Evolutionary conservation across 306 rosid genomes (phyloP), one percentile per base, ranked within the genome.

Genomic region (Begonia fuchsioides): DNA sequence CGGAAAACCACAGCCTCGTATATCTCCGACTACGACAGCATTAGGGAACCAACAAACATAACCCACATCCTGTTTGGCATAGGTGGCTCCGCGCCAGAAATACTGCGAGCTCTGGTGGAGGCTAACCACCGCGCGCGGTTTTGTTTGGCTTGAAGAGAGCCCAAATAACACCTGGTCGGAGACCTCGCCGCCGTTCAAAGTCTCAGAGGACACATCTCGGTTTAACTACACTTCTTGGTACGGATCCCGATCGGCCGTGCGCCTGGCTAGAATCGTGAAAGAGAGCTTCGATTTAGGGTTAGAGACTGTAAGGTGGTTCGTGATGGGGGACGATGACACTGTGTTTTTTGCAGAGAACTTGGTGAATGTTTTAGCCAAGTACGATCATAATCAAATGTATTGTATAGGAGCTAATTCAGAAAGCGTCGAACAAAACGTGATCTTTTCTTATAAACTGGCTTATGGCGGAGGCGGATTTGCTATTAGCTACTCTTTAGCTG

Each of bases 291-390:
- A 86, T 44, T 10, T 86, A 10, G 83, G 81, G 6, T 0, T 70
- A 44, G 65, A 60, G 0, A 57, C 72, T 10, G 76, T 82, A 41
- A 68, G 94, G 55, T 82, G 96, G 96, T 82, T 86, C 9, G 94
- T 86, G 2, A 68, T 86, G 96, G 90, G 90, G 1, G 96, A 86
- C 1, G 96, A 86, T 1, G 96, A 86, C n/a, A 86, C 96, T 0
- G 75, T 82, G 1, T 82, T 82, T 53, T 86, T 86, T 43, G 38
- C 72, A 1, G 75, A 76, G 14, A 86, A 86, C 43, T 64, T 76
- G 2, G 68, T 79, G 0, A 64, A 58, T 4, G 93, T 86, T 38
- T 55, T 86, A 13, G 66, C 57, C 1, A 86, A 79, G 55, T 82
- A 86, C 15, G 93, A 86, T 54, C 93, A 86, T 11, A 72, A 68